Conservation (phyloP, 306 rosid species). For the Oemleria cerasiformis region DNA sequence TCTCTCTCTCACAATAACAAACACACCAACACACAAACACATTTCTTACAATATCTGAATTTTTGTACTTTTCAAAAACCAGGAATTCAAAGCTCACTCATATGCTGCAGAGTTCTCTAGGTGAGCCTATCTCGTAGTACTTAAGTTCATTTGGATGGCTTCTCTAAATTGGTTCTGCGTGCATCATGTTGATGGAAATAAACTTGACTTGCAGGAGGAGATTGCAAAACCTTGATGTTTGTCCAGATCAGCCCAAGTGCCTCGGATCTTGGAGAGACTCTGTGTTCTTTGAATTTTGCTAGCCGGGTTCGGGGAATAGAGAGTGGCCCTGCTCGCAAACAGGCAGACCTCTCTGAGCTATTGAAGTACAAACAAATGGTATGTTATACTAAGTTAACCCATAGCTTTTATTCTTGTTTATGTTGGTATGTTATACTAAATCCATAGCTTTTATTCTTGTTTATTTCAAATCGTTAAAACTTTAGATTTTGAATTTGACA, state of each 20-base stretch:
- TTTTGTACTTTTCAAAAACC: conserved; percentile 24
- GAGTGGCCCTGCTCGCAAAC: conserved; percentile 92
- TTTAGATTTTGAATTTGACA: conserved; percentile 29
- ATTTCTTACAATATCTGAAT: conserved; percentile 21
- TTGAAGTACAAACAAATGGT: conserved; percentile 97
- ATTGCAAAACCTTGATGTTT: conserved; percentile 96
- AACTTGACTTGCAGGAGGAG: conserved; percentile 73
- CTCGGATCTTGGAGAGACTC: conserved; percentile 81
- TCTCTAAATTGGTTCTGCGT: neutral
- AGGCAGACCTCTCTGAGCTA: conserved; percentile 68
- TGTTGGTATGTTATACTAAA: neutral
- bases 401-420: neutral
- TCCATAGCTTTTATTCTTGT: neutral
- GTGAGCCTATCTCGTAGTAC: conserved; percentile 36
- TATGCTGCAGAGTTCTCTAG: conserved; percentile 92
- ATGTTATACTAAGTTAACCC: conserved; percentile 18
- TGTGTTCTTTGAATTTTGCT: conserved; percentile 91
- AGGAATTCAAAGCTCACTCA: conserved; percentile 99
- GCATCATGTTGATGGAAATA: conserved; percentile 20
- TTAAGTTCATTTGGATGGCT: conserved; percentile 1
- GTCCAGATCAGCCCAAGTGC: conserved; percentile 89
- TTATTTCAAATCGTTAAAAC: conserved; percentile 8
- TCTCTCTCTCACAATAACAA: conserved; percentile 16
- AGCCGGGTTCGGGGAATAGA: conserved; percentile 89
- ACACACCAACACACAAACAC: conserved; percentile 4